Evolutionary conservation across 208 protist genomes (phyloP).

Genomic region (Wallacemonas sp.): DNA sequence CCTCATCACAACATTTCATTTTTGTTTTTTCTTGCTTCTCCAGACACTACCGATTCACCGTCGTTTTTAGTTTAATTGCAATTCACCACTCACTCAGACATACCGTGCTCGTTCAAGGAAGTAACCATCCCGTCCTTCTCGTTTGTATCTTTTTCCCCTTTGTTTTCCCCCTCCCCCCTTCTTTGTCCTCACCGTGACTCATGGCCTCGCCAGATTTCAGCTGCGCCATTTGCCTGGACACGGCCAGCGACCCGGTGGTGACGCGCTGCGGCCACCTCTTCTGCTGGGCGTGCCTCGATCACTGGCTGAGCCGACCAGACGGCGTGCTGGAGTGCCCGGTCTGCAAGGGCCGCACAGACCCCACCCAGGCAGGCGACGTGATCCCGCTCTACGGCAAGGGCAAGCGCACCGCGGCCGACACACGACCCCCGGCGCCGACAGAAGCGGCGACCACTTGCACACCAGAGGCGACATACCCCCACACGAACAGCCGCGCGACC

Average conservation of each 20-base stretch:
- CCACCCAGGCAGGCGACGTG: constrained; percentile 58
- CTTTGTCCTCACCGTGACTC: constrained; percentile 13
- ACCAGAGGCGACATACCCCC: neutral
- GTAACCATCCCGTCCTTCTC: no score
- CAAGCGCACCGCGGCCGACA: neutral
- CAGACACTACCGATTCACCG: no score
- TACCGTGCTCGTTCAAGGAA: no score
- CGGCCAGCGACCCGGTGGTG: constrained; percentile 71
- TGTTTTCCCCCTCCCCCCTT: neutral
- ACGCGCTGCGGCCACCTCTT: constrained; percentile 88
- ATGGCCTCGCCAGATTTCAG: constrained; percentile 57
- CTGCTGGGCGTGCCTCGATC: constrained; percentile 82
- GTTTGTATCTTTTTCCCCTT: neutral
- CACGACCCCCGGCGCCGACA: neutral
- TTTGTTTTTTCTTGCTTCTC: no score
- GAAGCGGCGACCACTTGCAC: constrained; percentile 4
- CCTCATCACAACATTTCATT: no score
- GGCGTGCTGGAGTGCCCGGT: constrained; percentile 67
- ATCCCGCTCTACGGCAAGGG: constrained; percentile 84
- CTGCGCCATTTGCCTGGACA: constrained; percentile 83
- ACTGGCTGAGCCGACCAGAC: constrained; percentile 59
- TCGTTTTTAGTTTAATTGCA: no score
- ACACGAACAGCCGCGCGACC: no score
- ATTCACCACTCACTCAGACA: no score
- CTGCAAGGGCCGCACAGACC: constrained; percentile 77